Percentiles rank a stretch among this genome's conserved stretches.
Evolutionary conservation across 2,329 filamentous ascomycete species (phyloP).

Genomic region (Plenodomus biglobosus): DNA sequence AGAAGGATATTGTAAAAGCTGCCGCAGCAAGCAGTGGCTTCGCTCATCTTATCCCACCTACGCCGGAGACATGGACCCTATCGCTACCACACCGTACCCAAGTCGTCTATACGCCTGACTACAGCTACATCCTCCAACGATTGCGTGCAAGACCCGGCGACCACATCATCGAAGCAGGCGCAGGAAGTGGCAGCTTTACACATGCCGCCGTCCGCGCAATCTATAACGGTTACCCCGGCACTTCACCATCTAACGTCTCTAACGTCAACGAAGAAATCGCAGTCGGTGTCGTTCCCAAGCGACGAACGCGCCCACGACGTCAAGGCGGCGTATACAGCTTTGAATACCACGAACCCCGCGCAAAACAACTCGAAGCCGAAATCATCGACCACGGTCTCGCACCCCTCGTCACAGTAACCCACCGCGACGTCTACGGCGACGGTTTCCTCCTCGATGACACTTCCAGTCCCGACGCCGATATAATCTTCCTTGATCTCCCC

Average conservation of each 20-base stretch:
- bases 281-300: slow-evolving; percentile 18
- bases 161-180: slow-evolving; percentile 75
- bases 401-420: slow-evolving; percentile 68
- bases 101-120: slow-evolving; percentile 84
- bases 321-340: slow-evolving; percentile 76
- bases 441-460: slow-evolving; percentile 64
- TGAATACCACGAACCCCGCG: slow-evolving; percentile 76
- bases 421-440: slow-evolving; percentile 75
- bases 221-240: slow-evolving; percentile 67
- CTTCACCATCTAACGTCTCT: slow-evolving; percentile 13
- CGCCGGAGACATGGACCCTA: slow-evolving; percentile 79
- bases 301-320: slow-evolving; percentile 40
- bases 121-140: slow-evolving; percentile 79
- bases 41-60: slow-evolving; percentile 75
- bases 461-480: slow-evolving; percentile 55
- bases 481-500: slow-evolving; percentile 77
- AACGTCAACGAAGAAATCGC: slow-evolving; percentile 38
- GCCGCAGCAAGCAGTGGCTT: slow-evolving; percentile 66
- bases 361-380: slow-evolving; percentile 68
- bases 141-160: slow-evolving; percentile 73
- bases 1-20: slow-evolving; percentile 33
- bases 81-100: slow-evolving; percentile 80
- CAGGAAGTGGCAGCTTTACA: slow-evolving; percentile 81
- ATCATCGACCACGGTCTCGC: slow-evolving; percentile 67
- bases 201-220: slow-evolving; percentile 76